These are phyloP conservation scores for Cucumis variabilis DNA, from an alignment of 331 rosid species.

Conservation along the genomic window DNA sequence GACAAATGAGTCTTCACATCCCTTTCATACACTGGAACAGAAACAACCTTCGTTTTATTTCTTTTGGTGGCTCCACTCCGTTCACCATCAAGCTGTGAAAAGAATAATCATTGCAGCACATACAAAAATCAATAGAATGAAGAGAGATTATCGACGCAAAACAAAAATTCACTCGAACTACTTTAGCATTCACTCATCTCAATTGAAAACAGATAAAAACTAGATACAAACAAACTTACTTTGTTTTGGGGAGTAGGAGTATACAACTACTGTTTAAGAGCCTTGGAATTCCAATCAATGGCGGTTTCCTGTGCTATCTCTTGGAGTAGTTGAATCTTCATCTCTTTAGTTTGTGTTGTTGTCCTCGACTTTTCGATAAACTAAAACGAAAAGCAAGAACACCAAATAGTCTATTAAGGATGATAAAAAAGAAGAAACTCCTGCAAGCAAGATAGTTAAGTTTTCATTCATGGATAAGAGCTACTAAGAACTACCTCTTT, in stretches of 20 bases:
- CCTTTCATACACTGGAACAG: slow-evolving; percentile 37
- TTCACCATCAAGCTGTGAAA: slow-evolving; percentile 8
- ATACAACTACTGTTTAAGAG: slow-evolving; percentile 55
- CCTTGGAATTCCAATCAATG: slow-evolving; percentile 68
- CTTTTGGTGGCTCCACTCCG: slow-evolving; percentile 35
- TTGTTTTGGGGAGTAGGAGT: slow-evolving; percentile 41
- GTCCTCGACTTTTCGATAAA: slow-evolving; percentile 56
- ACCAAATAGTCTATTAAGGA: slow-evolving; percentile 23
- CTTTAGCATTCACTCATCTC: background rate
- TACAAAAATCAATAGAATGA: background rate
- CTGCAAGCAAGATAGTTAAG: background rate
- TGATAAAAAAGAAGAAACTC: slow-evolving; percentile 12
- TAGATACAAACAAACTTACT: slow-evolving; percentile 36
- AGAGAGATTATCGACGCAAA: background rate
- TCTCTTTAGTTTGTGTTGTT: slow-evolving; percentile 54
- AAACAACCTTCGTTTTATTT: slow-evolving; percentile 33
- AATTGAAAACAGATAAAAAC: background rate
- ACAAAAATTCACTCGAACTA: background rate
- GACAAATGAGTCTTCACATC: slow-evolving; percentile 81
- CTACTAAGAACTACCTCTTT: no score
- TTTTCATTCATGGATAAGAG: no score
- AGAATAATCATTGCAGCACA: background rate
- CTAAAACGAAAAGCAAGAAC: slow-evolving; percentile 44
- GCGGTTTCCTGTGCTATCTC: slow-evolving; percentile 71
- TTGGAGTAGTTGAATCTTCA: slow-evolving; percentile 62